These are phyloP conservation scores for Geoglossum cookeanum DNA, from an alignment of 2,329 filamentous ascomycete genomes.

Conservation along the genomic window DNA sequence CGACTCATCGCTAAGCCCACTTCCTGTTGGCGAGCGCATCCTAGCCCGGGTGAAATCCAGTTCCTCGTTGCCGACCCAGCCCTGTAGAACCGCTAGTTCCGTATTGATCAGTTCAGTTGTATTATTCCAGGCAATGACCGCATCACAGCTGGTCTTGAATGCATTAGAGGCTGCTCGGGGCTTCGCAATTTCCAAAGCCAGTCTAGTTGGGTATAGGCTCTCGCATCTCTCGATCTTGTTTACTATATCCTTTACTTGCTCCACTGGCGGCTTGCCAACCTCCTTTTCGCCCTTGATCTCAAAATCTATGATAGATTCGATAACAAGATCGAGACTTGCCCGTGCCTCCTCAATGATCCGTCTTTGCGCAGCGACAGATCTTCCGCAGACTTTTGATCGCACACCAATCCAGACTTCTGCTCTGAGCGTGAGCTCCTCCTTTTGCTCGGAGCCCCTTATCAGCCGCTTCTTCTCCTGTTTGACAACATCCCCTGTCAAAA, in stretches of 20 bases:
- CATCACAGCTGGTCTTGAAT: constrained; percentile 68
- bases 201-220: constrained; percentile 63
- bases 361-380: constrained; percentile 66
- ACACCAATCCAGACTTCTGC: constrained; percentile 76
- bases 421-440: constrained; percentile 47
- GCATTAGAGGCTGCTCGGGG: constrained; percentile 55
- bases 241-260: constrained; percentile 81
- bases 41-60: constrained; percentile 72
- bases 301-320: constrained; percentile 84
- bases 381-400: constrained; percentile 63
- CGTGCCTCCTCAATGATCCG: constrained; percentile 78
- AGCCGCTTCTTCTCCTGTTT: constrained; percentile 94
- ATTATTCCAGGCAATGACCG: constrained; percentile 91
- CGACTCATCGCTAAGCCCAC: constrained; percentile 69
- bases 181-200: constrained; percentile 54
- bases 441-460: constrained; percentile 61
- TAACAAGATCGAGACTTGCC: constrained; percentile 46
- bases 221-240: constrained; percentile 81
- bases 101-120: constrained; percentile 93
- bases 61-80: constrained; percentile 93
- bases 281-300: constrained; percentile 87
- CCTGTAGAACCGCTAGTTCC: constrained; percentile 74
- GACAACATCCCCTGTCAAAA: constrained; percentile 89
- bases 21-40: constrained; percentile 44
- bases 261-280: constrained; percentile 66